Conservation (phyloP, 768 basidiomycete species). For the Neoboletus subvelutipes region DNA sequence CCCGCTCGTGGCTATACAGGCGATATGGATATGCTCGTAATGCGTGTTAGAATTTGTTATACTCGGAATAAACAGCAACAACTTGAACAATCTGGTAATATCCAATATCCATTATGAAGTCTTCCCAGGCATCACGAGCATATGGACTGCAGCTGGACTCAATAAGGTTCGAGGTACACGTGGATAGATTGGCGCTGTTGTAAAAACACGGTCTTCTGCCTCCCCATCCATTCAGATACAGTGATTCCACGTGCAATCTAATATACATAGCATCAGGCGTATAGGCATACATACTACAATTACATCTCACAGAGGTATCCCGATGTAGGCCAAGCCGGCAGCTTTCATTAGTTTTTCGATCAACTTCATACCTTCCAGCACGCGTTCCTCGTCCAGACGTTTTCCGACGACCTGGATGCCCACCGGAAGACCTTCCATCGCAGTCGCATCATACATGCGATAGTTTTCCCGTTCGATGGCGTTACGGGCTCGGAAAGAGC, state of each 20-base stretch:
- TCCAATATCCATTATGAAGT: background rate
- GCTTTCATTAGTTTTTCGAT: constrained; percentile 32
- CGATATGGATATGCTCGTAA: no score
- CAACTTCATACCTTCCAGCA: constrained; percentile 45
- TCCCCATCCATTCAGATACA: background rate
- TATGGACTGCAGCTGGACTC: background rate
- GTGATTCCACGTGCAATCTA: background rate
- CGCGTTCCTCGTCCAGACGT: constrained; percentile 48
- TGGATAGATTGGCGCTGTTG: background rate
- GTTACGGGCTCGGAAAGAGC: constrained; percentile 32
- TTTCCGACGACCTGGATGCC: constrained; percentile 44
- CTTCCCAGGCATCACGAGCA: background rate
- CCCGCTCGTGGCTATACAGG: background rate
- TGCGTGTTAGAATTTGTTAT: no score
- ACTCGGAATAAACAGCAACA: no score
- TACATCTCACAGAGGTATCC: constrained; percentile 19
- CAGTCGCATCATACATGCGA: constrained; percentile 39
- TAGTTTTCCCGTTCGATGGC: constrained; percentile 40
- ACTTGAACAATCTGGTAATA: background rate
- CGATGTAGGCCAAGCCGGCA: constrained; percentile 25
- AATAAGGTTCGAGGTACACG: background rate
- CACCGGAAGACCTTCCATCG: constrained; percentile 47
- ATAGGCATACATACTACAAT: background rate
- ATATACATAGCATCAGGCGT: background rate
- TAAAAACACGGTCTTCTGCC: background rate